phyloP scores from a whole-genome alignment of 2,329 filamentous ascomycete species.

The Xylaria sp. region DNA sequence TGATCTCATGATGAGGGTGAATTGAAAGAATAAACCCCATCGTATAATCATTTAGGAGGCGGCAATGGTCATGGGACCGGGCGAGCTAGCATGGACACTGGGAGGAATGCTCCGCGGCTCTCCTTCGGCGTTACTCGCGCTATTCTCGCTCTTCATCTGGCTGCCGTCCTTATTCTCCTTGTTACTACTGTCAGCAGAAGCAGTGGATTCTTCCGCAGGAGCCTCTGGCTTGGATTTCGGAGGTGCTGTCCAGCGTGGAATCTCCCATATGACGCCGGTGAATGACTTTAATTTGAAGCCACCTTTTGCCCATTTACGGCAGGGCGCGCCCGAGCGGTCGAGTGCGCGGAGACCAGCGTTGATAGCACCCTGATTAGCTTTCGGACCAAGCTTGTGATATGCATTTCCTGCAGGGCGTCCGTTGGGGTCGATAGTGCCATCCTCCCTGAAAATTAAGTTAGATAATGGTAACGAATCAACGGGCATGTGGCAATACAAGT shows the following conservation, averaged over 20 bases:
- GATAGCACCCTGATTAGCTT: conserved; percentile 96
- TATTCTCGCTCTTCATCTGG: conserved; percentile 54
- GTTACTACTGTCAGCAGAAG: conserved; percentile 59
- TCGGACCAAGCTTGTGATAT: conserved; percentile 87
- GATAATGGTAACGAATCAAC: neutral
- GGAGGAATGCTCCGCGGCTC: conserved; percentile 59
- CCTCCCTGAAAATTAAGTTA: conserved; percentile 53
- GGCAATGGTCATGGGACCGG: conserved; percentile 54
- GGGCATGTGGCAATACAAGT: neutral
- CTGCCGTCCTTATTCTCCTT: conserved; percentile 69
- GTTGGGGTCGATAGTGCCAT: conserved; percentile 65
- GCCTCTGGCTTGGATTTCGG: conserved; percentile 58
- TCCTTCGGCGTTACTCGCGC: conserved; percentile 49
- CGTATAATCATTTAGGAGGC: conserved; percentile 46
- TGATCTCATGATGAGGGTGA: conserved; percentile 5
- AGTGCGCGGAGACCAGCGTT: conserved; percentile 94
- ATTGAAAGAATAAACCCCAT: neutral
- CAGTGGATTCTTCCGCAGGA: conserved; percentile 50
- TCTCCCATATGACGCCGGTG: conserved; percentile 37
- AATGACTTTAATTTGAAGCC: conserved; percentile 89
- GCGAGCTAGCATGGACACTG: conserved; percentile 59
- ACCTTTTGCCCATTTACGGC: conserved; percentile 87
- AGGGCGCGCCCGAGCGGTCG: conserved; percentile 89
- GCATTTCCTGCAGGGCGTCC: conserved; percentile 54
- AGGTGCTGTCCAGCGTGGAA: conserved; percentile 58